phyloP scores from a whole-genome alignment of 257 asterid genomes.

The Ophiorrhiza pumila region DNA sequence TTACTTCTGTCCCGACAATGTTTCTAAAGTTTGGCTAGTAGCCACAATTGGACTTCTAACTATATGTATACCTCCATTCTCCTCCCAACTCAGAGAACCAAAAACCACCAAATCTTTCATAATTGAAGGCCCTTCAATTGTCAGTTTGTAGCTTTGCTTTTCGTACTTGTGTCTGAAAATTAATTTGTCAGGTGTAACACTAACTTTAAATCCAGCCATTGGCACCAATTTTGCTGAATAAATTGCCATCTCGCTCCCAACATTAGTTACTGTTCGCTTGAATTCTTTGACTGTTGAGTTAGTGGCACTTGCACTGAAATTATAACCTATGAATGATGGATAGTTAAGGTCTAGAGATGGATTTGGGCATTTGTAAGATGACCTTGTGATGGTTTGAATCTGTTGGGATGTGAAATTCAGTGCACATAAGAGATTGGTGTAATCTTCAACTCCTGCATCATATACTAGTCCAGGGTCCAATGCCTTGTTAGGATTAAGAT shows the following conservation, averaged over 20 bases:
- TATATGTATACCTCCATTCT: slow-evolving; percentile 34
- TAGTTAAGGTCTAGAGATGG: slow-evolving; percentile 65
- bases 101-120: slow-evolving; percentile 24
- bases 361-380: slow-evolving; percentile 45
- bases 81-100: slow-evolving; percentile 63
- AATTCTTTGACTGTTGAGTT: slow-evolving; percentile 34
- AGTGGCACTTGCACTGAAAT: slow-evolving; percentile 23
- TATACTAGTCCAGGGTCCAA: slow-evolving; percentile 66
- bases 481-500: slow-evolving; percentile 61
- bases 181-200: slow-evolving; percentile 49
- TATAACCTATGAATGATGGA: slow-evolving; percentile 68
- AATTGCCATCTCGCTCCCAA: slow-evolving; percentile 40
- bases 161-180: slow-evolving; percentile 46
- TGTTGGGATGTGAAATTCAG: slow-evolving; percentile 43
- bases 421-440: slow-evolving; percentile 48
- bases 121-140: slow-evolving; percentile 34
- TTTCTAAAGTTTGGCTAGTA: slow-evolving; percentile 25
- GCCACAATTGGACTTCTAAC: slow-evolving; percentile 68
- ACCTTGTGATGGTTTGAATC: slow-evolving; percentile 41
- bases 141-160: slow-evolving; percentile 51
- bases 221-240: slow-evolving; percentile 36
- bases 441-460: slow-evolving; percentile 42
- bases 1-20: slow-evolving; percentile 3
- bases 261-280: slow-evolving; percentile 54
- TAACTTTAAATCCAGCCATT: slow-evolving; percentile 40